Base-by-base conservation (phyloP, 2,329 filamentous ascomycete genomes). In the Monascus ruber region DNA sequence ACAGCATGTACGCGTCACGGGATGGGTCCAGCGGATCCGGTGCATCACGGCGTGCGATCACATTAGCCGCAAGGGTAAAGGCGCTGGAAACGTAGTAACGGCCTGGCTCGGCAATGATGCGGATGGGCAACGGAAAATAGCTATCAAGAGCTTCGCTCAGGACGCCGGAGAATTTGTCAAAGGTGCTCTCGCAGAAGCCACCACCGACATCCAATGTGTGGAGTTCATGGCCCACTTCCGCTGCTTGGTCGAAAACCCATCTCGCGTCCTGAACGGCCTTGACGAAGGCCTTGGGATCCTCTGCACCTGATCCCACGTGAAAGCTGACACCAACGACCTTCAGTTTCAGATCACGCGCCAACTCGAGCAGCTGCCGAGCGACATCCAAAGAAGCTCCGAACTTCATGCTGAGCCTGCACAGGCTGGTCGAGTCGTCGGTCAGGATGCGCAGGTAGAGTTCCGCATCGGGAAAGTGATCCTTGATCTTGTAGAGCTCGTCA, bases 401-500 rank as follows among this genome's bases (percentile, higher is more conserved):
- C 70, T 98, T 98, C 71, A 94, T 81, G 72, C 89, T 96, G 51
- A 98, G 73, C 37, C 86, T 86, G 71, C 91, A 96, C 52, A 96
- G 68, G 63, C 86, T 94, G 45, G 85, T 86, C 34, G 88, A 93
- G 63, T 98, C 91, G 60, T 98, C 91, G 44, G 91, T 98, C 59
- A 87, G 73, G 67, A 98, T 98, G 54, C 91, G 88, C 45, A 98
- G 73, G 65, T 83, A 94, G 33, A 98, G 79, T 69, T 95, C 85
- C 26, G 91, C 91, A 35, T 78, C 79, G 2, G 91, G 89, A 58
- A 77, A 95, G 53, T 91, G 77, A 64, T 86, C 83, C 65, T 93
- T 91, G 64, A 94, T 89, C 76, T 98, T 98, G 77, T 89, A 86
- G 38, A 98, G 77, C 73, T 98, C 91, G 63, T 98, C 91, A 60